Conservation (phyloP, 768 basidiomycete species). For the Phylloporus sp. region DNA sequence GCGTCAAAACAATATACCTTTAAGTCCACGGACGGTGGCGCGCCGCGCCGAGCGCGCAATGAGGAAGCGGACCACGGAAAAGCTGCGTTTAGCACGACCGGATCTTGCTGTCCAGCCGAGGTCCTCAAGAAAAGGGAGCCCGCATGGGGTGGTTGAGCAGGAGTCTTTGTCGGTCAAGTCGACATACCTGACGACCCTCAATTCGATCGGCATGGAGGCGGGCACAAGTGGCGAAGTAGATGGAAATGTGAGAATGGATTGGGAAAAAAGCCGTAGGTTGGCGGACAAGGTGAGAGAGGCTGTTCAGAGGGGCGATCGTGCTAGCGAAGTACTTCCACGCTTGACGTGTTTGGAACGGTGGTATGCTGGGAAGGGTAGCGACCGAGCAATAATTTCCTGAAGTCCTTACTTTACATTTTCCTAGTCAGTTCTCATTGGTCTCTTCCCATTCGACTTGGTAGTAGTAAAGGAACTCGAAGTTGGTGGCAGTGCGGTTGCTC, state of each 20-base stretch:
- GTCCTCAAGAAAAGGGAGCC: conserved; percentile 20
- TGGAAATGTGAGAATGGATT: conserved; percentile 20
- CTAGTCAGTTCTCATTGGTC: too few species aligned
- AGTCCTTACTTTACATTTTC: too few species aligned
- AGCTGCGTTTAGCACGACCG: conserved; percentile 42
- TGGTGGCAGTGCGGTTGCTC: too few species aligned
- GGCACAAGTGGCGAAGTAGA: background rate
- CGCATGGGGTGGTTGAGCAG: conserved; percentile 1
- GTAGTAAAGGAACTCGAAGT: too few species aligned
- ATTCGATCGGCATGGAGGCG: background rate
- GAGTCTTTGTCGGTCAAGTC: background rate
- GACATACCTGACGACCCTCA: background rate
- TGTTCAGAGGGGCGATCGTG: conserved; percentile 15
- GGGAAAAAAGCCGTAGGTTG: conserved; percentile 26
- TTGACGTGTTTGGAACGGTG: conserved; percentile 21
- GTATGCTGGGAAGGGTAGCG: conserved; percentile 4
- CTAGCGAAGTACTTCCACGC: conserved; percentile 25
- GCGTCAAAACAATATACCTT: background rate
- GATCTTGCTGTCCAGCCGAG: conserved; percentile 34
- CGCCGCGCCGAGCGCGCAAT: conserved; percentile 19
- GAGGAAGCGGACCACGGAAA: conserved; percentile 32
- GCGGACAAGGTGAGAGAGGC: conserved; percentile 21
- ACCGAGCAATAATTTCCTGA: too few species aligned
- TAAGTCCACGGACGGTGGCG: conserved; percentile 18
- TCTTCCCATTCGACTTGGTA: too few species aligned